Base-by-base conservation (phyloP, 805 yeast species). In the Pachysolen tannophilus region DNA sequence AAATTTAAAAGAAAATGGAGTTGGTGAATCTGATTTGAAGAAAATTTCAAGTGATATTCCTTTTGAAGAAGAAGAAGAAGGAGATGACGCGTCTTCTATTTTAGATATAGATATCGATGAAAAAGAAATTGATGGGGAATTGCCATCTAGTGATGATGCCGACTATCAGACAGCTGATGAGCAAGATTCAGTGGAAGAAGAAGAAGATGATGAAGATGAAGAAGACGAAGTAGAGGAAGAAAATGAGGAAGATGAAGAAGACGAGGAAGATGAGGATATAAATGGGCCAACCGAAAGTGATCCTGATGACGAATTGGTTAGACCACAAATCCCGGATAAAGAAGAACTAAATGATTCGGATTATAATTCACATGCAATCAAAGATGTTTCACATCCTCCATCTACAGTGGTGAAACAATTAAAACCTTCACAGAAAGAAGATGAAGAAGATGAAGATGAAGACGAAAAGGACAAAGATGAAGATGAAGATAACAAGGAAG, bases 81-180 rank as follows among this genome's bases (percentile, higher is more conserved):
- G 30, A 5, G 28, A 32, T 16, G 23, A 30, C n/a, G n/a, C n/a
- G n/a, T n/a, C n/a, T 4, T n/a, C 39, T 16, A 19, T 42, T 2
- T 33, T 33, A 5, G 23, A 25, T 18, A 20, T 7, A 19, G 28
- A 6, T 24, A 11, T 28, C 14, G 38, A 28, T 2, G 30, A 23
- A 6, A 26, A 20, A 11, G 33, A 24, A 6, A 11, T 11, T 16
- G 24, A 8, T 14, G 28, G 5, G 35, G 32, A 19, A 20, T 10
- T n/a, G 24, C 18, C 32, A 11, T 33, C 30, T 3, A 17, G 32
- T 35, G 38, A 33, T 17, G 42, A 42, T 20, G 56, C 49, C 10
- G 58, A 53, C 29, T 46, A 47, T 31, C 55, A 52, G 26, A 52
- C 57, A 8, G 58, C 58, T 9, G 55, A 50, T 31, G 56, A 46